phyloP scores from a whole-genome alignment of 106 monocot genomes.

The Xerophyta viscosa region DNA sequence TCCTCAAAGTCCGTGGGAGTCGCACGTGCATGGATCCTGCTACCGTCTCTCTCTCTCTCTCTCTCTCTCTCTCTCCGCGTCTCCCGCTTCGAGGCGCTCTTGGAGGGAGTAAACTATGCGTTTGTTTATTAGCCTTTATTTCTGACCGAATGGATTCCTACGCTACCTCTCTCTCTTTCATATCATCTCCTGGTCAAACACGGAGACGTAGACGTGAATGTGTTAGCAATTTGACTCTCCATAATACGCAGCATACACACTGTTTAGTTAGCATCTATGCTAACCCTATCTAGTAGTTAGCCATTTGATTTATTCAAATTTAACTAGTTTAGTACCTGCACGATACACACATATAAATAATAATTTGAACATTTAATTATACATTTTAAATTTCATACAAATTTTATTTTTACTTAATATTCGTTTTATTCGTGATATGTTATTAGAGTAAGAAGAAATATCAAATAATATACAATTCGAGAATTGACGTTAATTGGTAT shows the following conservation, averaged over 20 bases:
- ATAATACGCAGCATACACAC: background rate
- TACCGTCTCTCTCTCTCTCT: conserved; percentile 17
- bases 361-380: too few relatives aligned
- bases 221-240: background rate
- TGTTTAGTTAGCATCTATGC: background rate
- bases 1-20: conserved; percentile 25
- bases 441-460: too few relatives aligned
- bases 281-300: too few relatives aligned
- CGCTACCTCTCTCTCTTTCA: conserved; percentile 26
- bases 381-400: too few relatives aligned
- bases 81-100: conserved; percentile 12
- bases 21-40: conserved; percentile 35
- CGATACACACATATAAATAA: too few relatives aligned
- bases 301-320: too few relatives aligned
- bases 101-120: conserved; percentile 1
- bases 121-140: conserved; percentile 4
- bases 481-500: too few relatives aligned
- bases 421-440: too few relatives aligned
- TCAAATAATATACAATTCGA: too few relatives aligned
- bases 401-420: too few relatives aligned
- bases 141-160: conserved; percentile 53
- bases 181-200: conserved; percentile 31
- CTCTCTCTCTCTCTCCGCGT: conserved; percentile 24
- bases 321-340: too few relatives aligned
- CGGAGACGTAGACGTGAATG: conserved; percentile 9